Base-by-base conservation (phyloP, 352 stramenopile genomes). In the Blastocystis sp. region DNA sequence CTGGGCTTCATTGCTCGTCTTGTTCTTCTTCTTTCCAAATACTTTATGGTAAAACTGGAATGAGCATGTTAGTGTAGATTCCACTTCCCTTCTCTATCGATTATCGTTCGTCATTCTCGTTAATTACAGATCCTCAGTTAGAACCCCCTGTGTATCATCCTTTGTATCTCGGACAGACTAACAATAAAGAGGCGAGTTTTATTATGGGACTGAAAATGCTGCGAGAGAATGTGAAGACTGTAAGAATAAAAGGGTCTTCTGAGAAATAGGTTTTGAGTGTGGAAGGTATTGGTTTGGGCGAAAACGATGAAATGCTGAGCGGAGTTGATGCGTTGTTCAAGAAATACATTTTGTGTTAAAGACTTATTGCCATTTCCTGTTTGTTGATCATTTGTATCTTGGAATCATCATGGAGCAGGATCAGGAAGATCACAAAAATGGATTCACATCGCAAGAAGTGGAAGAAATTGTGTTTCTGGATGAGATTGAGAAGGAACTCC, bases 301-400 rank as follows among this genome's bases (percentile, higher is more conserved):
- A 54, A n/a, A 57, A 66, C 13, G 73, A 84, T 37, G 22, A 58
- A n/a, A 68, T 84, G 17, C 48, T 84, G 15, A 44, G 73, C 53
- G 73, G 73, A 42, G 30, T 84, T 37, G 73, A 84, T 42, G 68
- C 33, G 30, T 30, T 84, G 53, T 66, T 84, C 24, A 64, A 66
- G 73, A 84, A 84, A 35, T 84, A 84, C 53, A 76, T 76, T 70
- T 37, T 51, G 64, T 76, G 35, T 44, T 76, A 24, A n/a, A 70
- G 19, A n/a, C 60, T 48, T 9, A 48, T 48, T 48, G 40, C 40
- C n/a, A 48, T 48, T 48, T 48, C 40, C 40, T 33, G 56, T 62
- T n/a, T 62, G 56, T 62, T 62, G 19, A 13, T 62, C n/a, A n/a
- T n/a, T n/a, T n/a, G n/a, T n/a, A n/a, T n/a, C 27, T 37, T 15